Evolutionary conservation across 2,329 filamentous ascomycete species (phyloP), one percentile per base, ranked within the genome.

Genomic region (Aspergillus cejpii): DNA sequence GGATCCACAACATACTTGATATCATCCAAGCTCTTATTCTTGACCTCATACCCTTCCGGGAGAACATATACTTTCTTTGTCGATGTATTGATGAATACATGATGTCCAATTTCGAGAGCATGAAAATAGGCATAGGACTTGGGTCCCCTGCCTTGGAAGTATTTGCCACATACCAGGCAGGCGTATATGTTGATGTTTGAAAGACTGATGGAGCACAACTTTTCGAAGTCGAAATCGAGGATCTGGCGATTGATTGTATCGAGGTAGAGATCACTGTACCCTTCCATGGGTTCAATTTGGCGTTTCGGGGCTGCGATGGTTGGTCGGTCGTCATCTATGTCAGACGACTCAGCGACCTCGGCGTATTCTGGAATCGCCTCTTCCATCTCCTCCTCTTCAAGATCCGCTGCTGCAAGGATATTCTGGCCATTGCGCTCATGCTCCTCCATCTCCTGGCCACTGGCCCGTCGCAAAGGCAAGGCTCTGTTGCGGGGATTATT

Each of bases 141-240:
- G 12, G 86, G 85, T 0, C 92, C 92, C 57, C 92, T 80, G 42
- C 92, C 92, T 68, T 96, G 89, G 66, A 85, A 98, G 73, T 98
- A 98, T 66, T 88, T 91, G n/a, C 92, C 92, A 66, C 92, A 98
- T 1, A 97, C 87, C 8, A 98, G 79, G 61, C 92, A 98, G 7
- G 92, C 92, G 66, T 98, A 98, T 36, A 98, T 90, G 64, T 98
- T 98, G 72, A 97, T 96, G 65, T 97, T 97, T 39, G 90, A 95
- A 6, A 98, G 78, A 26, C 88, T 94, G 54, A 98, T 78, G 19
- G 91, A 97, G 71, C 92, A 98, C 10, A 96, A 80, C 74, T 98
- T 98, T 66, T 98, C 92, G 65, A 98, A 98, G 69, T 98, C 92
- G 64, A 97, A 97, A 69, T 98, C 92, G 45, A 97, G 82, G 37